Conservation (phyloP, 2,329 filamentous ascomycete genomes). For the Aspergillus pseudonomiae region DNA sequence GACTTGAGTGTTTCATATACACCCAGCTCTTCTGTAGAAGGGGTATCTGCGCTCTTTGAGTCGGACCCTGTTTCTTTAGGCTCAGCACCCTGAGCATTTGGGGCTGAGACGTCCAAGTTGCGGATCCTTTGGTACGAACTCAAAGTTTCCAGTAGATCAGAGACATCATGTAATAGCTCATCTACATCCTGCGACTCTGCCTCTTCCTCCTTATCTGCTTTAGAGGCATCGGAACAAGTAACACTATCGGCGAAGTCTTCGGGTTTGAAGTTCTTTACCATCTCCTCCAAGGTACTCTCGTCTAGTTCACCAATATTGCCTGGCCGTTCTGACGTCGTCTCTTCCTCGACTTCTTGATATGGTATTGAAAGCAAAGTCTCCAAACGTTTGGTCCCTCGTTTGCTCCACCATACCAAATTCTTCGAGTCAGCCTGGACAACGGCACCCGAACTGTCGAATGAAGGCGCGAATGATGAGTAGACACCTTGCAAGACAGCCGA, state of each 20-base stretch:
- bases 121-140: constrained; percentile 65
- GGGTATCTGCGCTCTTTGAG: constrained; percentile 51
- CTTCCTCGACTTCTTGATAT: constrained; percentile 25
- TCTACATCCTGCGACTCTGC: constrained; percentile 34
- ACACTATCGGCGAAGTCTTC: constrained; percentile 34
- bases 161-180: constrained; percentile 59
- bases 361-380: constrained; percentile 37
- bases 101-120: constrained; percentile 45
- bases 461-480: constrained; percentile 54
- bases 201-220: constrained; percentile 33
- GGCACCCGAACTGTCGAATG: constrained; percentile 48
- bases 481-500: constrained; percentile 44
- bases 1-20: constrained; percentile 74
- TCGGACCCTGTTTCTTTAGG: constrained; percentile 28
- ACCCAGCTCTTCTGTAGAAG: constrained; percentile 58
- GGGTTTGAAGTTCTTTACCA: constrained; percentile 46
- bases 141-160: constrained; percentile 63
- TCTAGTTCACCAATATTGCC: constrained; percentile 41
- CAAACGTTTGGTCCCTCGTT: constrained; percentile 43
- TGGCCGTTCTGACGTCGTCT: constrained; percentile 27
- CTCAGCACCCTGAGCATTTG: constrained; percentile 36
- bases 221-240: constrained; percentile 20
- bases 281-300: constrained; percentile 44
- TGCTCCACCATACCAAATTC: constrained; percentile 50
- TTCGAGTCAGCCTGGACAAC: constrained; percentile 47